A percentile compares a stretch with the other conserved stretches of the same genome.
Evolutionary conservation across 495 filamentous ascomycete species (phyloP).

Genomic region (Sphaerosporella brunnea): DNA sequence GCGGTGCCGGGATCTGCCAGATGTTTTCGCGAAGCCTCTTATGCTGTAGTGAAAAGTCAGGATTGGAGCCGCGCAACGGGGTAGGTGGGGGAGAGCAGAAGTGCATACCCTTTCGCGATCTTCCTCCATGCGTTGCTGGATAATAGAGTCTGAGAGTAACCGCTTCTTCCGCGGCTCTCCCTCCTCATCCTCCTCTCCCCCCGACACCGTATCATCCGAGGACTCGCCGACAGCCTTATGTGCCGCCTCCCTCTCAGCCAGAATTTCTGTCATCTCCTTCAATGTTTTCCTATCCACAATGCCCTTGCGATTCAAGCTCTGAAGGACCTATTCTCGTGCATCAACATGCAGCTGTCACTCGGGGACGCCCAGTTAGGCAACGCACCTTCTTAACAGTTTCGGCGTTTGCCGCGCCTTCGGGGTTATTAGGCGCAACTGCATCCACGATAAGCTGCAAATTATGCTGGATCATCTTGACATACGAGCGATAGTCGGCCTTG

Average conservation of each 20-base stretch:
- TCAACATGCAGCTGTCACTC: background rate
- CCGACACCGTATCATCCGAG: background rate
- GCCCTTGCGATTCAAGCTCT: constrained; percentile 15
- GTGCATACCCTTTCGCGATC: constrained; percentile 57
- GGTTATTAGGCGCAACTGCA: constrained; percentile 70
- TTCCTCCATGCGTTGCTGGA: constrained; percentile 92
- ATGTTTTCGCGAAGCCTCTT: constrained; percentile 76
- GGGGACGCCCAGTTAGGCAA: background rate
- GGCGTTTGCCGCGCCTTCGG: constrained; percentile 80
- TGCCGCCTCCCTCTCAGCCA: constrained; percentile 17
- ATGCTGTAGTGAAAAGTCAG: constrained; percentile 32
- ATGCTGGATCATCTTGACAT: constrained; percentile 80
- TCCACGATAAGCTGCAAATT: constrained; percentile 83
- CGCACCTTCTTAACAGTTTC: constrained; percentile 66
- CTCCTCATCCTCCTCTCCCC: constrained; percentile 25
- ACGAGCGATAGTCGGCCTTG: constrained; percentile 54
- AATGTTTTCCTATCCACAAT: constrained; percentile 14
- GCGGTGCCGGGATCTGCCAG: constrained; percentile 52
- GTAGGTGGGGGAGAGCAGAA: background rate
- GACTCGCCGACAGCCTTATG: constrained; percentile 10
- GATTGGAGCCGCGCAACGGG: too few relatives aligned
- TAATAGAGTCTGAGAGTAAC: constrained; percentile 61
- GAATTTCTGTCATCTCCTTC: constrained; percentile 11
- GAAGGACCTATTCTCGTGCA: constrained; percentile 15
- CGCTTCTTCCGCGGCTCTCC: constrained; percentile 9